phyloP scores from a whole-genome alignment of 768 basidiomycete species.

The Kwoniella heveanensis region DNA sequence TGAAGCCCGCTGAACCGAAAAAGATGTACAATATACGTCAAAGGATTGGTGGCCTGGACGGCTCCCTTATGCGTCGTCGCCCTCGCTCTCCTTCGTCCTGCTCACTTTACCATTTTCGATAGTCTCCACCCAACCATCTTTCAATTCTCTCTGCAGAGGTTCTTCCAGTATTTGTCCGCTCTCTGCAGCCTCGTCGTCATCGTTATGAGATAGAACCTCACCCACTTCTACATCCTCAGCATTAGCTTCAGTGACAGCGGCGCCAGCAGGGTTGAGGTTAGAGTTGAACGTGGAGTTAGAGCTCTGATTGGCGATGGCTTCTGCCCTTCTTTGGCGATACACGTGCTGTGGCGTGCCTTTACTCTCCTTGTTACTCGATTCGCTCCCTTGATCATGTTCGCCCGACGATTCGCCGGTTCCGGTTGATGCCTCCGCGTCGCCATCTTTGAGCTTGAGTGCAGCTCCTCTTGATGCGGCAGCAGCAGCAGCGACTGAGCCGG shows the following conservation, averaged over 20 bases:
- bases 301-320: constrained; percentile 6
- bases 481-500: constrained; percentile 9
- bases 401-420: background rate
- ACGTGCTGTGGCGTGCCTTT: constrained; percentile 16
- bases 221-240: background rate
- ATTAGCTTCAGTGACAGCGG: too few relatives aligned
- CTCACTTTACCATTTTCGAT: constrained; percentile 16
- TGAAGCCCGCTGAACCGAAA: too few relatives aligned
- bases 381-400: background rate
- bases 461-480: constrained; percentile 7
- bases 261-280: background rate
- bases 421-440: constrained; percentile 4
- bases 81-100: constrained; percentile 1
- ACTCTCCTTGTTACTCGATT: background rate
- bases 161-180: constrained; percentile 16
- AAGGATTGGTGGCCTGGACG: too few relatives aligned
- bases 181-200: background rate
- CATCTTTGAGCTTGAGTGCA: constrained; percentile 14
- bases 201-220: too few relatives aligned
- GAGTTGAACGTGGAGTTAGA: background rate
- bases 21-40: too few relatives aligned
- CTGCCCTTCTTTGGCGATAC: constrained; percentile 17
- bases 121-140: constrained; percentile 23
- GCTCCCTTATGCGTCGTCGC: background rate
- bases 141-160: constrained; percentile 3